Base-by-base conservation (phyloP, 176 grass and related monocot genomes). In the Hsuehochloa calcarea region DNA sequence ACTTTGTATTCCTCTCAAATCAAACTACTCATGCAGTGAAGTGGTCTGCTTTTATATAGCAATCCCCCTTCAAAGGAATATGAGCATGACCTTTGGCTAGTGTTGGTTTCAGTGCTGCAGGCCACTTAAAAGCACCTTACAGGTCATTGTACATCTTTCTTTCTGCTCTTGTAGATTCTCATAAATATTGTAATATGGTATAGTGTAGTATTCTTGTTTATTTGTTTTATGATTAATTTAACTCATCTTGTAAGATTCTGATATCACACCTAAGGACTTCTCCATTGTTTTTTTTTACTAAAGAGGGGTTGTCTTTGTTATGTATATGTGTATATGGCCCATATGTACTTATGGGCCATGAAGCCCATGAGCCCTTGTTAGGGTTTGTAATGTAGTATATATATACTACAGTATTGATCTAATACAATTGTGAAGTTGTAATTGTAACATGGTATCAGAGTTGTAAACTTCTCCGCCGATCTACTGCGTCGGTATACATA, bases 81-180 rank as follows among this genome's bases (percentile, higher is more conserved):
- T 85, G 63, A 69, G 54, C 81, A 61, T 47, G 50, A 69, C 70
- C 69, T 69, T 59, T 69, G 61, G 61, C 31, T 64, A 50, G 40
- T 61, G 54, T 43, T 76, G 70, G 23, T 65, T 85, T 35, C 77
- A 75, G 68, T 29, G n/a, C 23, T 70, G 52, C 52, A 68, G 14
- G 77, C 41, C 54, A 85, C 82, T 69, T 69, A 75, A 75, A 76
- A 85, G 70, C 77, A 89, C 45, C 44, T 85, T n/a, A 35, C 43
- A 69, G 31, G 70, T 81, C 51, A 81, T 67, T 76, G 70, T 85
- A 81, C 41, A 85, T 85, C 82, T 75, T 75, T 80, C 72, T 61
- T 81, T 68, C 56, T 76, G 29, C 50, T n/a, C 51, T 34, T 85
- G 52, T 76, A 76, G 78, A 89, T 81, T 85, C 77, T 69, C 63